Evolutionary conservation across 345 rosid genomes (phyloP).

Genomic region (Jatropha curcas): DNA sequence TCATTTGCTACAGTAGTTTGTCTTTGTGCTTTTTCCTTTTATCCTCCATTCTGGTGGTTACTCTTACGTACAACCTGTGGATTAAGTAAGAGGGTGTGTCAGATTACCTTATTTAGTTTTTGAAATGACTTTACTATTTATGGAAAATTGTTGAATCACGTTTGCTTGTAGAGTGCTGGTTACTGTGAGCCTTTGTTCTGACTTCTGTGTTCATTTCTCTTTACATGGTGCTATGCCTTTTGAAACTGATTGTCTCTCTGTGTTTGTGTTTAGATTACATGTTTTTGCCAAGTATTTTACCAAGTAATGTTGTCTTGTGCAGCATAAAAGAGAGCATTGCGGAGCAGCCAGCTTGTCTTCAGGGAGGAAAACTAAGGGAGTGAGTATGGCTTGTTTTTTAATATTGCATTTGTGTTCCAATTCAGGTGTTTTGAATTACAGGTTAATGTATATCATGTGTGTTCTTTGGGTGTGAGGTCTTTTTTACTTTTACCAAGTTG

Average conservation of each 20-base stretch:
- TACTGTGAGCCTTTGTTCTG: background rate
- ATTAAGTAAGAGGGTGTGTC: background rate
- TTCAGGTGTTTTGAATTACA: background rate
- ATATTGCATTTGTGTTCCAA: background rate
- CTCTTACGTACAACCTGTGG: background rate
- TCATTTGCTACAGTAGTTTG: background rate
- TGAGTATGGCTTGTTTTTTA: conserved; percentile 40
- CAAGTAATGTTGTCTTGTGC: conserved; percentile 34
- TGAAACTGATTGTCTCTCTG: background rate
- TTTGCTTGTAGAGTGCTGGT: background rate
- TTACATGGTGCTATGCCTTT: background rate
- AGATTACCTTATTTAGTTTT: background rate
- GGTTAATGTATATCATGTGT: background rate
- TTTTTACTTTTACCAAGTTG: background rate
- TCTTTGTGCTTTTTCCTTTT: background rate
- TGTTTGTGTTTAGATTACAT: background rate
- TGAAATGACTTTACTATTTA: background rate
- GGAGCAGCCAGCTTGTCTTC: conserved; percentile 74
- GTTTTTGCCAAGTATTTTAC: background rate
- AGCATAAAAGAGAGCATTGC: conserved; percentile 81
- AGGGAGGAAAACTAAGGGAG: conserved; percentile 91
- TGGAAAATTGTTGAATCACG: background rate
- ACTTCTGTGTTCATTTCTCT: background rate
- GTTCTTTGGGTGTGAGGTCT: background rate
- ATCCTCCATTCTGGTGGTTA: background rate